Percentiles rank a stretch among this genome's conserved stretches.
phyloP scores from a whole-genome alignment of 2,329 filamentous ascomycete species.

The Calonectria crousiana region DNA sequence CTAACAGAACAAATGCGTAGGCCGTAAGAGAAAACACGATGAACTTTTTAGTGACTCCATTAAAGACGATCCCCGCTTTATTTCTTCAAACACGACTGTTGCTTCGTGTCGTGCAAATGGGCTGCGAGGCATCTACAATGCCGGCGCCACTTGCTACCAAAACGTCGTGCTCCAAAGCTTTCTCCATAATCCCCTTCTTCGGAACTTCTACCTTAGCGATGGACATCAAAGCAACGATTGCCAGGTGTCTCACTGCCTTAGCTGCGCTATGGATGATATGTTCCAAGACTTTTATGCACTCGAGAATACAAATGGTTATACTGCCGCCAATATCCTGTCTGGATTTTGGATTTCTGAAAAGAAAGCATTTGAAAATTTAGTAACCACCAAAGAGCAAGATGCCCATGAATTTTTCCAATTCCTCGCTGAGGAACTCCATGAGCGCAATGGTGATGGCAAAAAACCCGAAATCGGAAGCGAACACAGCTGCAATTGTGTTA shows the following conservation, averaged over 20 bases:
- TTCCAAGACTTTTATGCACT: conserved; percentile 78
- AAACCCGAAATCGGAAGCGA: conserved; percentile 70
- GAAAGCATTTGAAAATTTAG: conserved; percentile 78
- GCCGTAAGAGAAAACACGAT: conserved; percentile 81
- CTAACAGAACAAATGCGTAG: conserved; percentile 46
- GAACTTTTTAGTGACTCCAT: conserved; percentile 74
- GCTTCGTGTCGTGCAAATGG: conserved; percentile 89
- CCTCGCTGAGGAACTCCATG: conserved; percentile 90
- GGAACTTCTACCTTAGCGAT: conserved; percentile 92
- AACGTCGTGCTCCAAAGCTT: conserved; percentile 95
- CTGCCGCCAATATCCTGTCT: conserved; percentile 88
- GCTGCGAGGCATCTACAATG: conserved; percentile 93
- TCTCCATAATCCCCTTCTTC: conserved; percentile 91
- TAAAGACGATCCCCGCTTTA: conserved; percentile 81
- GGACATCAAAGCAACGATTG: conserved; percentile 87
- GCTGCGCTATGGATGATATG: conserved; percentile 79
- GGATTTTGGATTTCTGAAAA: conserved; percentile 90
- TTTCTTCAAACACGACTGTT: conserved; percentile 81
- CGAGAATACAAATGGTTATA: conserved; percentile 89
- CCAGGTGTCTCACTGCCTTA: conserved; percentile 70
- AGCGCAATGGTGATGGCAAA: conserved; percentile 80
- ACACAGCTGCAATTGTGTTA: conserved; percentile 85
- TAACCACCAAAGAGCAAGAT: conserved; percentile 95
- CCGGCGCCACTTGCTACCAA: conserved; percentile 98
- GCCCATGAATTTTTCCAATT: conserved; percentile 98